Base-by-base conservation (phyloP, 2,329 filamentous ascomycete genomes). In the Aureobasidium lini region DNA sequence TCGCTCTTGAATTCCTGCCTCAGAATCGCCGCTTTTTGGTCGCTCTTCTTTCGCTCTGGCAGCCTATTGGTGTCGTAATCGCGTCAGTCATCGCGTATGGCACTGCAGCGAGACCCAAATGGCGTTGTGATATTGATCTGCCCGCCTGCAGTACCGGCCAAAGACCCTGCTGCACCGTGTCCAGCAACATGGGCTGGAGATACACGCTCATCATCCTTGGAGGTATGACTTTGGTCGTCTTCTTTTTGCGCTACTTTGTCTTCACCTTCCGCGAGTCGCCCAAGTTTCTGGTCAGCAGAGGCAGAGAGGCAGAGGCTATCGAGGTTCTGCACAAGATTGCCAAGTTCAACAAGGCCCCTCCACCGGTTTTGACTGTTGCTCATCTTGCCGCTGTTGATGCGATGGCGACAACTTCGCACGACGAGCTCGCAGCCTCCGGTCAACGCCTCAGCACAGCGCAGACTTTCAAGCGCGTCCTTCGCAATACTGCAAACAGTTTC, bases 201-300 rank as follows among this genome's bases (percentile, higher is more conserved):
- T 77, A 77, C 62, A 46, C 42, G 9, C 63, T 76, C 6, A 63
- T 76, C 62, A 75, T 71, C 0, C 66, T 77, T 6, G 75, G 75
- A 1, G 68, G 66, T 0, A 68, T 76, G 65, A 77, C 75, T 0
- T 62, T 77, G 1, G 57, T 70, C 11, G 68, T 77, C 11, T 84
- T 82, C 44, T 66, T 84, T 44, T 65, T 80, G 1, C 79, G 83
- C 18, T 74, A 83, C 39, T 76, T 79, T 1, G 66, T 84, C 40
- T 79, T 85, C 64, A 72, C 74, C 4, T 79, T 85, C 48, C 77
- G 76, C 61, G 82, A 85, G 64, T 84, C 81, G 2, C 83, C 83
- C 0, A 85, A 85, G 65, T 85, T 81, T 63, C 73, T 83, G 6
- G 71, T 85, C 7, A 78, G 77, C 43, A 72, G 75, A 11, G 81